Percentiles rank a stretch among this genome's conserved stretches.
These are phyloP conservation scores for Fragosphaeria purpurea DNA, from an alignment of 2,329 filamentous ascomycete genomes.

Conservation along the genomic window DNA sequence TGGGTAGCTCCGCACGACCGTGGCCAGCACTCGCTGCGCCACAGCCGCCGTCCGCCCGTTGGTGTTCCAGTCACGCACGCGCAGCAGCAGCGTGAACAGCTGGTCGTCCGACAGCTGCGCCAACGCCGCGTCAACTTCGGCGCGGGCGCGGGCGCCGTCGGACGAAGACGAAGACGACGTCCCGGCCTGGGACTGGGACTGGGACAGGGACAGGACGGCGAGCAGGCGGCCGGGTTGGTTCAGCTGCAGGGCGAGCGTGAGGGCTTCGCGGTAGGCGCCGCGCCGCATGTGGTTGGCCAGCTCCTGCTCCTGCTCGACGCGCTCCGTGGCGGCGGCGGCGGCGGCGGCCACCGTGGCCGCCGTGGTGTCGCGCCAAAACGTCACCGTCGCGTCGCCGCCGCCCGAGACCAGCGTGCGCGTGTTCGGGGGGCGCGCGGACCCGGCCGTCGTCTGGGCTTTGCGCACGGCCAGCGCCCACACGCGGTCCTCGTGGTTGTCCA, in stretches of 20 bases:
- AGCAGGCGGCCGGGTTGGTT: slow-evolving; percentile 89
- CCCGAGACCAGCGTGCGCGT: slow-evolving; percentile 70
- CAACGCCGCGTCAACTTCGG: slow-evolving; percentile 74
- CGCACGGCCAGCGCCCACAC: slow-evolving; percentile 83
- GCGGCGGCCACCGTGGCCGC: slow-evolving; percentile 66
- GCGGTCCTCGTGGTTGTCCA: slow-evolving; percentile 94
- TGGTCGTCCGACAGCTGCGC: slow-evolving; percentile 73
- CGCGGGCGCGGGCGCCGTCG: slow-evolving; percentile 43
- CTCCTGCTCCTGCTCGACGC: slow-evolving; percentile 85
- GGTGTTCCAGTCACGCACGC: slow-evolving; percentile 93
- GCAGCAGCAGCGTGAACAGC: slow-evolving; percentile 68
- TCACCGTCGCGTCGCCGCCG: slow-evolving; percentile 83
- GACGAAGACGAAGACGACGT: slow-evolving; percentile 22
- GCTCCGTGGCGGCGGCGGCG: slow-evolving; percentile 61
- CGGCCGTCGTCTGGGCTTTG: slow-evolving; percentile 29
- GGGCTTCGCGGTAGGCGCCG: slow-evolving; percentile 84
- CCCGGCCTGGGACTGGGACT: slow-evolving; percentile 45
- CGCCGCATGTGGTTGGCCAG: slow-evolving; percentile 85
- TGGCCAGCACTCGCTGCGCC: slow-evolving; percentile 74
- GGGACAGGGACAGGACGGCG: slow-evolving; percentile 55
- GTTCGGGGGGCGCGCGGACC: not conserved
- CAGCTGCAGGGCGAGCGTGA: slow-evolving; percentile 81
- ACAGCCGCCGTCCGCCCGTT: slow-evolving; percentile 80
- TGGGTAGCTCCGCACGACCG: slow-evolving; percentile 71
- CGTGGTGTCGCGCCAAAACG: slow-evolving; percentile 93